Conservation (phyloP, 2,329 filamentous ascomycete genomes). For the Exophiala bonariae region DNA sequence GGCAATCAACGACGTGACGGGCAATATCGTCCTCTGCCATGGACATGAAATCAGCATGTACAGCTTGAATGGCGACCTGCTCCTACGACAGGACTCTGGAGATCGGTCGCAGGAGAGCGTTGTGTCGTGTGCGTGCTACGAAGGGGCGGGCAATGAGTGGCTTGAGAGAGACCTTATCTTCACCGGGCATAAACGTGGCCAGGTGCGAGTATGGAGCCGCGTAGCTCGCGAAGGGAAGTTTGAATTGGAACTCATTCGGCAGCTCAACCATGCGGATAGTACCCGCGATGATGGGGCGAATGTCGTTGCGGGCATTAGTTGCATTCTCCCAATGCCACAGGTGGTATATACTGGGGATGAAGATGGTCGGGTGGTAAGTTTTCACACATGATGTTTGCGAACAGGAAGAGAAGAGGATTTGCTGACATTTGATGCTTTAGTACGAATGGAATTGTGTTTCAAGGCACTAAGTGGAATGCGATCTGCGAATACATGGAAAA, state of each 20-base stretch:
- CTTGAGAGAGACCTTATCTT: conserved; percentile 82
- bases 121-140: conserved; percentile 85
- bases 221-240: conserved; percentile 60
- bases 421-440: conserved; percentile 32
- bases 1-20: conserved; percentile 84
- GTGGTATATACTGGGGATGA: conserved; percentile 93
- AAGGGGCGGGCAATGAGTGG: conserved; percentile 89
- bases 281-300: conserved; percentile 61
- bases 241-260: conserved; percentile 74
- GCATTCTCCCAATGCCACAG: conserved; percentile 78
- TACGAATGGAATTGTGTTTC: conserved; percentile 61
- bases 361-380: conserved; percentile 80
- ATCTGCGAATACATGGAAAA: background rate
- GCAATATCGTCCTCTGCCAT: conserved; percentile 83
- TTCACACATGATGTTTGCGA: conserved; percentile 2
- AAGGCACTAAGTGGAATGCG: conserved; percentile 37
- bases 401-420: background rate
- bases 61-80: conserved; percentile 80
- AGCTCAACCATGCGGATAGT: conserved; percentile 76
- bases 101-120: conserved; percentile 71
- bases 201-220: conserved; percentile 70
- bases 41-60: conserved; percentile 75
- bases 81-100: conserved; percentile 82
- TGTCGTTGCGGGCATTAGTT: conserved; percentile 71
- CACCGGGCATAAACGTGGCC: conserved; percentile 79